Conservation (phyloP, 2,329 filamentous ascomycete species). For the Trichoderma sp. region DNA sequence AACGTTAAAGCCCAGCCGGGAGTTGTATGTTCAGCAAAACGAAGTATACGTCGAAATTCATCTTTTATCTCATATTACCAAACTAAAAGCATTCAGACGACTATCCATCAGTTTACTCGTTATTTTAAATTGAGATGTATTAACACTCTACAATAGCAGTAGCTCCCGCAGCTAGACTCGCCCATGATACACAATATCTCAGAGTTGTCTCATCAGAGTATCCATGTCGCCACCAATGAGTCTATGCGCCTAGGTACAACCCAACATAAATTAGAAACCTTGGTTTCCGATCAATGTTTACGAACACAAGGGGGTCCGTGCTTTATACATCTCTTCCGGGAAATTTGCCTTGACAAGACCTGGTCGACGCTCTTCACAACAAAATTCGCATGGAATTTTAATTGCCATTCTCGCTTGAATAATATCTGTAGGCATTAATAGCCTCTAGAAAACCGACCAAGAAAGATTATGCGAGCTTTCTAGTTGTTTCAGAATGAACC, state of each 20-base stretch:
- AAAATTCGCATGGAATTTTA: not conserved
- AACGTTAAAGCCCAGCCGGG: not conserved
- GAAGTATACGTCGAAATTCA: not conserved
- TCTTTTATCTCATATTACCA: too few relatives aligned
- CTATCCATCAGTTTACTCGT: not conserved
- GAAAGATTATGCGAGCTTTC: not conserved
- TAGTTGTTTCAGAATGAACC: not conserved
- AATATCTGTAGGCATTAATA: not conserved
- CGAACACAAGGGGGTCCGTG: not conserved
- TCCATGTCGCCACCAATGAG: not conserved
- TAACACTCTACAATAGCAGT: not conserved
- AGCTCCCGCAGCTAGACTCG: not conserved
- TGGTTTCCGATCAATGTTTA: not conserved
- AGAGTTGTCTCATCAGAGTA: not conserved
- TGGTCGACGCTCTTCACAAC: not conserved
- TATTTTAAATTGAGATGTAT: not conserved
- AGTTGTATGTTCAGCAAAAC: too few relatives aligned
- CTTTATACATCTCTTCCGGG: not conserved
- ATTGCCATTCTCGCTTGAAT: conserved; percentile 1
- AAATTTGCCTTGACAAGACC: not conserved
- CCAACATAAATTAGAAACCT: not conserved
- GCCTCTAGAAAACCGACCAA: not conserved
- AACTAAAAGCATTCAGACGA: too few relatives aligned
- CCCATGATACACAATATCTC: not conserved
- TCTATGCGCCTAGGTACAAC: not conserved